Conservation (phyloP, 441 rosid genomes). For the Erodium texanum region DNA sequence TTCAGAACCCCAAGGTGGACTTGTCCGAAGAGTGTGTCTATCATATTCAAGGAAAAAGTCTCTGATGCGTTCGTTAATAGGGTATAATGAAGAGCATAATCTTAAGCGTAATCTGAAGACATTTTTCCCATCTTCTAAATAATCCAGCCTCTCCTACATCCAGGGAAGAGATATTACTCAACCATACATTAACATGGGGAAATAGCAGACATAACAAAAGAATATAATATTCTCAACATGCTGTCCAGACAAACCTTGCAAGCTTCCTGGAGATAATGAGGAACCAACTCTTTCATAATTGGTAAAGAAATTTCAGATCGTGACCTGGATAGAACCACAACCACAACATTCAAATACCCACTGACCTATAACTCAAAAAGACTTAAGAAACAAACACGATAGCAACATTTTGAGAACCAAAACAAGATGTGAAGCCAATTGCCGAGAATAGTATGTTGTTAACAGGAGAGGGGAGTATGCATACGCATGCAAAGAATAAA, state of each 20-base stretch:
- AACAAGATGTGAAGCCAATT: neutral
- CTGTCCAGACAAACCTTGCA: conserved; percentile 57
- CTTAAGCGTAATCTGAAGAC: conserved; percentile 80
- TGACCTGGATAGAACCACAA: conserved; percentile 50
- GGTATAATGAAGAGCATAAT: conserved; percentile 91
- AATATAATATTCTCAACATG: conserved; percentile 13
- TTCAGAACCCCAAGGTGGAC: conserved; percentile 99
- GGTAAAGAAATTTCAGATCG: conserved; percentile 95
- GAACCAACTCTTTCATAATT: conserved; percentile 87
- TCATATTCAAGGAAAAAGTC: conserved; percentile 99
- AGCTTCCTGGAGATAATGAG: conserved; percentile 91
- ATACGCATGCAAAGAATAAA: neutral
- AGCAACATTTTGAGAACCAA: neutral
- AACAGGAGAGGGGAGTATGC: neutral
- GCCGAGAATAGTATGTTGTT: neutral
- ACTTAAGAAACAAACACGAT: neutral
- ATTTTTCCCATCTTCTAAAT: conserved; percentile 94
- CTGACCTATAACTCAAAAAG: conserved; percentile 1
- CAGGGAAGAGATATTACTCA: conserved; percentile 13
- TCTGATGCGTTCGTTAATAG: conserved; percentile 86
- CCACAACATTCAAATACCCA: conserved; percentile 15
- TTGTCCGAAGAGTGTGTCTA: conserved; percentile 93
- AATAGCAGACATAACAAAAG: neutral
- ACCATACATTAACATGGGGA: neutral
- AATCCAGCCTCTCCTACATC: conserved; percentile 87